These are phyloP conservation scores for Pyronema domesticum DNA, from an alignment of 495 filamentous ascomycete species.

Conservation along the genomic window DNA sequence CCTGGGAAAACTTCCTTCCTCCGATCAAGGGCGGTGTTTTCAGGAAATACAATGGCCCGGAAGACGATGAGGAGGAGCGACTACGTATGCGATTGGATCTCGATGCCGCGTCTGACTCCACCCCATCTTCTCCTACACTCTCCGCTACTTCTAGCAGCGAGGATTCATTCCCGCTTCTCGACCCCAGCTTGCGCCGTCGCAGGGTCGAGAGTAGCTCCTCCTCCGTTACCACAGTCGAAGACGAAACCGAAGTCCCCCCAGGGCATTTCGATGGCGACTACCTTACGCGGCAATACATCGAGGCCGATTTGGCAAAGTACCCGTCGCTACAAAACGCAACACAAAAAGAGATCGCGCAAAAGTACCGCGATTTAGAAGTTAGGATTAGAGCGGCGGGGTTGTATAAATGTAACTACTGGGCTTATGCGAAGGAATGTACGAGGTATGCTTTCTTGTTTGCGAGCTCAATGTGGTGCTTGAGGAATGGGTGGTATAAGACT, in stretches of 20 bases:
- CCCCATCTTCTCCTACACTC: conserved; percentile 21
- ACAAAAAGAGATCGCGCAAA: conserved; percentile 62
- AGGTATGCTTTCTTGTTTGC: conserved; percentile 60
- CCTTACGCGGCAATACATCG: conserved; percentile 55
- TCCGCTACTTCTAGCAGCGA: conserved; percentile 25
- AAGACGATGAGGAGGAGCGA: conserved; percentile 4
- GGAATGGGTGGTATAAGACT: conserved; percentile 50
- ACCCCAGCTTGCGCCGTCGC: conserved; percentile 22
- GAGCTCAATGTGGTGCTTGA: conserved; percentile 43
- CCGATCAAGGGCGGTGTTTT: conserved; percentile 88
- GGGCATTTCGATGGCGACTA: conserved; percentile 52
- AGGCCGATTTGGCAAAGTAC: conserved; percentile 62
- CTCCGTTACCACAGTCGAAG: conserved; percentile 31
- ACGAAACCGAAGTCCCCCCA: conserved; percentile 28
- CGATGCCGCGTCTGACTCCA: conserved; percentile 1
- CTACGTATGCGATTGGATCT: not conserved
- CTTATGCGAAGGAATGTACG: conserved; percentile 55
- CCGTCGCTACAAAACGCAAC: conserved; percentile 55
- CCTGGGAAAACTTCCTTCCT: conserved; percentile 76
- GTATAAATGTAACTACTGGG: conserved; percentile 70
- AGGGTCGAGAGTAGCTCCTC: conserved; percentile 23
- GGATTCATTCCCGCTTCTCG: conserved; percentile 14
- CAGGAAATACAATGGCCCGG: conserved; percentile 34
- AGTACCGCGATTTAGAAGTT: conserved; percentile 58
- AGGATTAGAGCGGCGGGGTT: conserved; percentile 57